Evolutionary conservation across 2,329 filamentous ascomycete genomes (phyloP).

Genomic region (Talaromyces sp.): DNA sequence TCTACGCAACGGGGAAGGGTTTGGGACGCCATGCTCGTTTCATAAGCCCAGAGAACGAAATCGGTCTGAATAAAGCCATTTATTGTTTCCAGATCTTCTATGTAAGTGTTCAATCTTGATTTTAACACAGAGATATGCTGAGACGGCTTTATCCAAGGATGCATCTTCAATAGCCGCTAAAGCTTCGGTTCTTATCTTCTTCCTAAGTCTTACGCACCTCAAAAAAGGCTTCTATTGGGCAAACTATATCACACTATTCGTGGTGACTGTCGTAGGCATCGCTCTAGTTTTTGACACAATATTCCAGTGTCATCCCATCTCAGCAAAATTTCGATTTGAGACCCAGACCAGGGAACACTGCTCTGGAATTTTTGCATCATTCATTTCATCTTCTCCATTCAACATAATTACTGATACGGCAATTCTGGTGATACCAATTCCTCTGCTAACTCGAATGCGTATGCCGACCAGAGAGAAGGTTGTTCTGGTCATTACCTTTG

Average conservation of each 20-base stretch:
- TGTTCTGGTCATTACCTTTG: conserved; percentile 5
- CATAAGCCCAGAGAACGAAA: not conserved
- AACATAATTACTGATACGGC: conserved; percentile 90
- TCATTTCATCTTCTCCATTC: conserved; percentile 73
- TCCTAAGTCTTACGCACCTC: conserved; percentile 75
- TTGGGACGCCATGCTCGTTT: not conserved
- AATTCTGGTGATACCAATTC: conserved; percentile 82
- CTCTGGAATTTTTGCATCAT: conserved; percentile 61
- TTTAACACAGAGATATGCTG: not conserved
- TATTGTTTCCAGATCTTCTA: conserved; percentile 35
- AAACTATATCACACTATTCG: conserved; percentile 72
- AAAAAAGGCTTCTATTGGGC: conserved; percentile 72
- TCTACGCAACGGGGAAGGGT: conserved; percentile 6
- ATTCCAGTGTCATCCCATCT: conserved; percentile 75
- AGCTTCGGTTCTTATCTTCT: conserved; percentile 88
- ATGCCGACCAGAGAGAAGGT: conserved; percentile 72
- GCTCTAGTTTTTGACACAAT: conserved; percentile 82
- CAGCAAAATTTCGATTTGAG: conserved; percentile 60
- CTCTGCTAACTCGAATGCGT: conserved; percentile 80
- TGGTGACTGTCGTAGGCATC: conserved; percentile 76
- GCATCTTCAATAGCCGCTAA: conserved; percentile 88
- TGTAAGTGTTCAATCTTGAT: conserved; percentile 35
- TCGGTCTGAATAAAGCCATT: conserved; percentile 1
- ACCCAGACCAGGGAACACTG: conserved; percentile 45
- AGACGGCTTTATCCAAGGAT: conserved; percentile 55